Evolutionary conservation across 2,329 filamentous ascomycete species (phyloP).

Genomic region (Botrytis fabae): DNA sequence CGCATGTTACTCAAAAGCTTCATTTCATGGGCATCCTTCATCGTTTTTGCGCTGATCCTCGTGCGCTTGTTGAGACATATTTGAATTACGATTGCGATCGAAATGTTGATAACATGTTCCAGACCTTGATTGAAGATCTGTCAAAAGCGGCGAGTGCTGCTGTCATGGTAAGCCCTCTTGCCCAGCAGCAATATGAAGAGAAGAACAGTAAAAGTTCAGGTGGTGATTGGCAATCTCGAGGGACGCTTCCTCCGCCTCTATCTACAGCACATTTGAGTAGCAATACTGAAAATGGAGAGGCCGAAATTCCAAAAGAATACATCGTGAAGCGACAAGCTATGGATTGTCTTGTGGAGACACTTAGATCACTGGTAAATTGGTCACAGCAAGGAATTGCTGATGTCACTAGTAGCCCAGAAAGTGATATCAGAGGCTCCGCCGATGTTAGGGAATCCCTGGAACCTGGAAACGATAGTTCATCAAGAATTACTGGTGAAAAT

Average conservation of each 20-base stretch:
- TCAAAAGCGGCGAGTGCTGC: slow-evolving; percentile 82
- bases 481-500: slow-evolving; percentile 55
- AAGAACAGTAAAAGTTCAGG: slow-evolving; percentile 58
- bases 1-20: slow-evolving; percentile 86
- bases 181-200: slow-evolving; percentile 88
- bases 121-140: slow-evolving; percentile 89
- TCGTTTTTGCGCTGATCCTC: slow-evolving; percentile 79
- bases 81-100: slow-evolving; percentile 98
- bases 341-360: slow-evolving; percentile 82
- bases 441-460: slow-evolving; percentile 75
- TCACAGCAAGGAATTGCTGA: slow-evolving; percentile 68
- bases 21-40: slow-evolving; percentile 86
- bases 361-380: slow-evolving; percentile 92
- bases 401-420: slow-evolving; percentile 50
- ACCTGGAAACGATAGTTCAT: slow-evolving; percentile 61
- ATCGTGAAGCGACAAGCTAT: slow-evolving; percentile 86
- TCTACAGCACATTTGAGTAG: slow-evolving; percentile 52
- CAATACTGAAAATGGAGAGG: slow-evolving; percentile 57
- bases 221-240: slow-evolving; percentile 81
- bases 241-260: slow-evolving; percentile 82
- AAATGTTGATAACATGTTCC: slow-evolving; percentile 95
- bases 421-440: slow-evolving; percentile 57
- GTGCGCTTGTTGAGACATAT: slow-evolving; percentile 90
- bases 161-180: slow-evolving; percentile 69
- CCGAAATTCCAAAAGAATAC: slow-evolving; percentile 83